Evolutionary conservation across 2,329 filamentous ascomycete genomes (phyloP), one percentile per base, ranked within the genome.

Genomic region (Botrytis fragariae): DNA sequence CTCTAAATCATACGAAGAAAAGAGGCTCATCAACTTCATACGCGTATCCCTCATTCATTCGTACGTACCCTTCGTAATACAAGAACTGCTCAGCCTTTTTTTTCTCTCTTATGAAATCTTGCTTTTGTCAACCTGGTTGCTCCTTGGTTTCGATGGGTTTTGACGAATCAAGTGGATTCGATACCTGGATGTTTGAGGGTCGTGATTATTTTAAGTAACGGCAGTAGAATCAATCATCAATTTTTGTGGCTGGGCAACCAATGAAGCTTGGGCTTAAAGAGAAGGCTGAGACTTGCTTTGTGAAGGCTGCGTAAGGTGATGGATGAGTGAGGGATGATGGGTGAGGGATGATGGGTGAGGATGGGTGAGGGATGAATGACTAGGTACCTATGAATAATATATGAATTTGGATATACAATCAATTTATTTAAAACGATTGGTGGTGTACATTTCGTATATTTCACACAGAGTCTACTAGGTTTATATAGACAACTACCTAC

Each of bases 21-120:
- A 62, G 57, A 62, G 57, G 69, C 69, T 71, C 51, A 45, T 70
- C 68, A 62, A 35, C 29, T 35, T 57, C 59, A 45, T 62, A 45
- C 68, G 68, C 68, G 69, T 29, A 71, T 71, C 48, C 8, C 20
- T 44, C 42, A 9, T 14, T 32, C 4, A n/a, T 37, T 45, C 42
- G 42, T 65, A 20, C n/a, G 51, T 18, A 18, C 51, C n/a, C 14
- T 22, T 51, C 25, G n/a, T 18, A 57, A 57, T 29, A 57, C 4
- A 7, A 57, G n/a, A 10, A 44, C 10, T 9, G 60, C 60, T n/a
- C 60, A 44, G 60, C 60, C 37, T 42, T 62, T 63, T 63, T 29
- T 18, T 54, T 29, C 5, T 54, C 1, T 16, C 51, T 54, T 29
- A 12, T 29, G 61, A 63, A 63, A 63, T 63, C 37, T 44, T 63